phyloP scores from a whole-genome alignment of 176 grass and related monocot genomes.

The Eleusine coracana region DNA sequence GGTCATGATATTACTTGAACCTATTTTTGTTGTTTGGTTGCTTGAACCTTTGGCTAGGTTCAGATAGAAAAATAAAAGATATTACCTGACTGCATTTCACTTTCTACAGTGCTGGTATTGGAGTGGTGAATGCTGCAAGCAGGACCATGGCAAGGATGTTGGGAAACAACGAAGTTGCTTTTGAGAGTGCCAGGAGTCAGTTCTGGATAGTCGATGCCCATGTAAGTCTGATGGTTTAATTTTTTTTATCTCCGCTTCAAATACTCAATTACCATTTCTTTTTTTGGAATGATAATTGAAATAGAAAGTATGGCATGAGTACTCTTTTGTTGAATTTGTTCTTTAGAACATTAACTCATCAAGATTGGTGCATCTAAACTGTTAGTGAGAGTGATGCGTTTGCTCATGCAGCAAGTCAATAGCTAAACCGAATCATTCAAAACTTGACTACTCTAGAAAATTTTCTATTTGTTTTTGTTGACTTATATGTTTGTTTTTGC shows the following conservation, averaged over 20 bases:
- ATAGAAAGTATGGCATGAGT: not conserved
- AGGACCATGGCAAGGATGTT: conserved; percentile 97
- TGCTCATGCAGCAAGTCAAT: conserved; percentile 2
- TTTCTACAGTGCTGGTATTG: conserved; percentile 89
- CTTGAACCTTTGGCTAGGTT: conserved; percentile 6
- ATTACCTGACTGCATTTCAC: conserved; percentile 22
- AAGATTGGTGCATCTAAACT: conserved; percentile 13
- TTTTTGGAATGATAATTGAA: conserved; percentile 23
- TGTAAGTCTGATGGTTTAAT: conserved; percentile 45
- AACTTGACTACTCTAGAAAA: not conserved
- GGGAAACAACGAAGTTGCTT: conserved; percentile 86
- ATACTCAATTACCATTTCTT: not conserved
- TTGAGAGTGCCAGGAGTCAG: conserved; percentile 94
- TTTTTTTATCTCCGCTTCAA: not conserved
- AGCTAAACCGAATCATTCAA: conserved; percentile 16
- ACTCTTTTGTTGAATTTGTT: not conserved
- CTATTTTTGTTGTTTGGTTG: not conserved
- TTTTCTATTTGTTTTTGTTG: conserved; percentile 10
- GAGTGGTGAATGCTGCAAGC: conserved; percentile 95
- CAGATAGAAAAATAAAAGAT: conserved; percentile 29
- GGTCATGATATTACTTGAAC: conserved; percentile 4
- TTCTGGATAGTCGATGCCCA: conserved; percentile 97
- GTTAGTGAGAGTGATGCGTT: not conserved
- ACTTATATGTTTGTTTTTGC: not conserved
- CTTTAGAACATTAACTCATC: conserved; percentile 27